Base-by-base conservation (phyloP, 495 filamentous ascomycete species). In the Jackrogersella minutella region DNA sequence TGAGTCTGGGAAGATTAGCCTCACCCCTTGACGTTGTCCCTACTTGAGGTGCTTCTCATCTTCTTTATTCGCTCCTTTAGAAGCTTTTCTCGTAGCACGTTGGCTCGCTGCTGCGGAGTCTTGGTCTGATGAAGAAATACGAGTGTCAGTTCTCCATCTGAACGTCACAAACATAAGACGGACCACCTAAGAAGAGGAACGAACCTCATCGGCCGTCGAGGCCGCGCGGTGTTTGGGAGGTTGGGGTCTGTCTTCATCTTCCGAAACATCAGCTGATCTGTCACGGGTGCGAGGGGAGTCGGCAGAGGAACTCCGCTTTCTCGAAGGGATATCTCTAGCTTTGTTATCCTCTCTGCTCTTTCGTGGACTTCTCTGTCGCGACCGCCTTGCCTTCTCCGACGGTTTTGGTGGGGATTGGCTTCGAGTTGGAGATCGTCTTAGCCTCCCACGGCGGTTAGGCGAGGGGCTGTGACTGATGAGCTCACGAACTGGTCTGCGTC, bases 21-120 rank as follows among this genome's bases (percentile, higher is more conserved):
- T 76, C 73, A 70, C 75, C 69, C 71, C 64, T 78, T 74, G 74
- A 73, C 73, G 40, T 71, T 66, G 58, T 78, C 70, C 69, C 78
- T 76, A 68, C 73, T 79, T 74, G 77, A 80, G 72, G 78, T 81
- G 76, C 78, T 79, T 79, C 82, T 85, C 82, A 85, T 83, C 82
- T 85, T 80, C 78, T 88, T 87, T 55, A 91, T 82, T 73, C 84
- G 87, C 71, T 91, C 88, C 70, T 85, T 85, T 10, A 90, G 82
- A 55, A 90, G 78, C 71, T 78, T 86, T 76, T 92, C 88, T 46
- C 85, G 84, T 44, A 90, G 79, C 72, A 87, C 82, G 63, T 80
- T 88, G 37, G 83, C 81, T 63, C 70, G 73, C 66, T 77, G 76
- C 65, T 79, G 75, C 41, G 74, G 76, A 62, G 78, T 74, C 71